Evolutionary conservation across 768 basidiomycete genomes (phyloP), one percentile per base, ranked within the genome.

Genomic region (Suillus subaureus): DNA sequence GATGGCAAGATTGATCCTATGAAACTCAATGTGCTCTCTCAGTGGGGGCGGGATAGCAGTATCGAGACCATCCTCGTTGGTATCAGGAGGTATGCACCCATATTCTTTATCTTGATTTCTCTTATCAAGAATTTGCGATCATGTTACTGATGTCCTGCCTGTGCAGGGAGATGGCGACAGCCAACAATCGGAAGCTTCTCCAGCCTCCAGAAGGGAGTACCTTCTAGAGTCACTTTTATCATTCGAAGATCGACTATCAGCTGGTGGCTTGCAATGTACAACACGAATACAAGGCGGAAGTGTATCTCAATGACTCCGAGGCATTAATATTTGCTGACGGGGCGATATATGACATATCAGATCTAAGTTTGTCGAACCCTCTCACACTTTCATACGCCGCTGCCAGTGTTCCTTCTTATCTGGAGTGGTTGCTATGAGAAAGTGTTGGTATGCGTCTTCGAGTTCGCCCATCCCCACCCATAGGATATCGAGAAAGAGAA

Each of bases 1-100:
- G 84, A 90, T 63, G 97, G 97, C 51, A 85, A 86, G 75, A 94
- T 98, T 62, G 92, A 97, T 73, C 80, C 83, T 18, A 45, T 77
- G 62, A 92, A 89, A 75, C 82, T 99, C 39, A 79, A 83, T 28
- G 88, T 94, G 8, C 86, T 99, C 43, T 75, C 84, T 13, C 79
- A 83, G 55, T 99, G 97, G 97, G 85, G 77, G 62, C 81, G 90
- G 67, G 87, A 84, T 55, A 85, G 83, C 72, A 94, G 91, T 70
- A 86, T 99, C 69, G 96, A 99, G 82, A 91, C 85, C 2, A 80
- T 99, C 16, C 82, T 99, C 13, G 93, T 97, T n/a, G 93, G 96
- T 77, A 92, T 99, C 71, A 84, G 97, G 73, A 90, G 87, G 97
- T 96, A 43, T 67, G 39, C 18, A 18, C 12, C 5, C 8, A 58